Evolutionary conservation across 176 grass and related monocot species (phyloP).

Genomic region (Zea mays): Zm-B73-REFERENCE-NAM-5.0 NC_050102.1:40790001-40790500

Average conservation of each 20-base stretch:
- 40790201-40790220: not conserved
- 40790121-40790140: not conserved
- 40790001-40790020: constrained; percentile 37
- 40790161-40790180: constrained; percentile 20
- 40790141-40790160: constrained; percentile 42
- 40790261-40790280: not conserved
- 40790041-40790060: constrained; percentile 13
- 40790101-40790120: constrained; percentile 31
- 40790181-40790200: constrained; percentile 16
- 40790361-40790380: not conserved
- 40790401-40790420: not conserved
- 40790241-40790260: not conserved
- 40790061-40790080: not conserved
- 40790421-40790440: not conserved
- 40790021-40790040: constrained; percentile 28
- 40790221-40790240: not conserved
- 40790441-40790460: not conserved
- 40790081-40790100: not conserved
- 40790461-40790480: not conserved
- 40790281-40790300: not conserved
- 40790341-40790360: constrained; percentile 22
- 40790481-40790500: not conserved
- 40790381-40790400: not conserved
- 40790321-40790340: not conserved
- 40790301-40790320: not conserved